Percentiles rank a stretch among this genome's conserved stretches.
Evolutionary conservation across 2,329 filamentous ascomycete species (phyloP).

Genomic region (Scleromitrula shiraiana): DNA sequence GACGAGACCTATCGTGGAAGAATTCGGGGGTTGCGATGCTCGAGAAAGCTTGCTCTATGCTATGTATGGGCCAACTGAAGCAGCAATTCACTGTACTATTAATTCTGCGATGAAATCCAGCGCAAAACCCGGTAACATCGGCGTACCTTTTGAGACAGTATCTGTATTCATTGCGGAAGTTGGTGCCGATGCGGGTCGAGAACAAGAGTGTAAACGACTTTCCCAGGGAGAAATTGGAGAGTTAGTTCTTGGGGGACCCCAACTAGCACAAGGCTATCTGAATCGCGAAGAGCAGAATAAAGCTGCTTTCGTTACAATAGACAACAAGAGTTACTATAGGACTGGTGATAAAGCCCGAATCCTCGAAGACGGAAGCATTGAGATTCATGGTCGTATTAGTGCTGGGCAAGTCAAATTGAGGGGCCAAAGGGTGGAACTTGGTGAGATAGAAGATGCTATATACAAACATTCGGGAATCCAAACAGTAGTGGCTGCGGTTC

Average conservation of each 20-base stretch:
- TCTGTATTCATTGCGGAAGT: conserved; percentile 28
- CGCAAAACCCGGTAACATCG: conserved; percentile 61
- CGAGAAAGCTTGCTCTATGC: conserved; percentile 64
- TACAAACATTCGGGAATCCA: conserved; percentile 54
- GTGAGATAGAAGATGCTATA: conserved; percentile 66
- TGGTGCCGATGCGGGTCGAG: conserved; percentile 13
- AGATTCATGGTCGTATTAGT: conserved; percentile 73
- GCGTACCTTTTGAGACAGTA: conserved; percentile 71
- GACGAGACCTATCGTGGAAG: conserved; percentile 63
- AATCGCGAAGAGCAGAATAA: conserved; percentile 71
- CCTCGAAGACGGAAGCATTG: conserved; percentile 58
- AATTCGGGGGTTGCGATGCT: conserved; percentile 55
- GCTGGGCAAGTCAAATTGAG: conserved; percentile 80
- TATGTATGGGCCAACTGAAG: conserved; percentile 93
- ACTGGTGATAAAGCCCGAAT: conserved; percentile 79
- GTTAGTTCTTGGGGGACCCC: conserved; percentile 70
- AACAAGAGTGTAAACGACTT: conserved; percentile 20
- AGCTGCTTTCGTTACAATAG: conserved; percentile 60
- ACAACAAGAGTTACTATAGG: conserved; percentile 62
- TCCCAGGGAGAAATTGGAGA: conserved; percentile 41
- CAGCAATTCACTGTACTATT: conserved; percentile 81
- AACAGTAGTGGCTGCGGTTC: conserved; percentile 57
- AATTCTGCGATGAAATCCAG: conserved; percentile 51
- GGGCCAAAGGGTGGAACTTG: conserved; percentile 74
- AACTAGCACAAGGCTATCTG: conserved; percentile 74